Percentiles rank a stretch among this genome's conserved stretches.
phyloP scores from a whole-genome alignment of 2,329 filamentous ascomycete genomes.

The Aureobasidium namibiae region DNA sequence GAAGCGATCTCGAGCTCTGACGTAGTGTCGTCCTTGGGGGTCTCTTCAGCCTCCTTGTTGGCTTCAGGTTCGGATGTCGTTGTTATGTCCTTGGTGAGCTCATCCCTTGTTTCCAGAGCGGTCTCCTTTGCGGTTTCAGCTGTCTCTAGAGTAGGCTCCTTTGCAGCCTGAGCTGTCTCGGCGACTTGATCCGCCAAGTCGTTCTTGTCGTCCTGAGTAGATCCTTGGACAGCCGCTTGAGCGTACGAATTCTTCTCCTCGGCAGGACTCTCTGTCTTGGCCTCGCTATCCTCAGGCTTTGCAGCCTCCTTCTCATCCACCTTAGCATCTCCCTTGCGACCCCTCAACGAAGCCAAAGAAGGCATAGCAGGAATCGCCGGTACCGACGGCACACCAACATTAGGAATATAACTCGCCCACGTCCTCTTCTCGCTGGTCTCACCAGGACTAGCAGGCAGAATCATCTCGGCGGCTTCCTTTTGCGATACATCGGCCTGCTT shows the following conservation, averaged over 20 bases:
- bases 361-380: constrained; percentile 15
- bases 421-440: constrained; percentile 23
- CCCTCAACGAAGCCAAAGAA: constrained; percentile 15
- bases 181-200: not conserved
- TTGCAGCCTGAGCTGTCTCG: constrained; percentile 15
- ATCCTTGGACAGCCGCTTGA: not conserved
- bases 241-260: not conserved
- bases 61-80: not conserved
- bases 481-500: constrained; percentile 25
- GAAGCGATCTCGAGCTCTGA: constrained; percentile 27
- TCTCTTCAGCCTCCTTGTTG: not conserved
- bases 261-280: not conserved
- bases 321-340: constrained; percentile 15
- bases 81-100: not conserved
- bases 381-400: not conserved
- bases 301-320: constrained; percentile 23
- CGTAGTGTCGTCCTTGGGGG: not conserved
- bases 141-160: too few relatives aligned
- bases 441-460: not conserved
- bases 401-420: constrained; percentile 28
- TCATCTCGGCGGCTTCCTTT: constrained; percentile 18
- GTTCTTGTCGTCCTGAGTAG: not conserved
- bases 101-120: not conserved
- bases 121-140: not conserved
- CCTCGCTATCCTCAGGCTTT: not conserved